Conservation (phyloP, 2,329 filamentous ascomycete genomes). For the Iodosphaeria phyllophila region DNA sequence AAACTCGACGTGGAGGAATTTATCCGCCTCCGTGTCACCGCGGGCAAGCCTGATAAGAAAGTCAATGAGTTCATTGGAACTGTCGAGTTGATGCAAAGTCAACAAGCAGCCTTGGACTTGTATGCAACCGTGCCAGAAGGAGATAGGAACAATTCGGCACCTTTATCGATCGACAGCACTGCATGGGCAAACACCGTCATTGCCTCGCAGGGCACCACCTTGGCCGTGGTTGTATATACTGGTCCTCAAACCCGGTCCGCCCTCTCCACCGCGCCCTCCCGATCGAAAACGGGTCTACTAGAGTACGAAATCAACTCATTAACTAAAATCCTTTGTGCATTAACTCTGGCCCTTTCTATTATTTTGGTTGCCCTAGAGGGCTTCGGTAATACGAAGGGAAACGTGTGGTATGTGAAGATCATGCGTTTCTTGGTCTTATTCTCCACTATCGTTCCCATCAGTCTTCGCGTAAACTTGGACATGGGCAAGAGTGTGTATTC, state of each 20-base stretch:
- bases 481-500: constrained; percentile 96
- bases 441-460: constrained; percentile 98
- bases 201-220: constrained; percentile 73
- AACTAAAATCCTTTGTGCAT: constrained; percentile 83
- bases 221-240: constrained; percentile 87
- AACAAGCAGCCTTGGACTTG: too few species aligned
- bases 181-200: constrained; percentile 98
- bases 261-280: constrained; percentile 75
- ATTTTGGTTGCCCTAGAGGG: constrained; percentile 76
- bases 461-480: constrained; percentile 86
- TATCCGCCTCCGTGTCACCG: constrained; percentile 49
- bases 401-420: constrained; percentile 86
- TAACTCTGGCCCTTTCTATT: constrained; percentile 74
- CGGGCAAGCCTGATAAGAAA: constrained; percentile 78
- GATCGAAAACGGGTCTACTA: constrained; percentile 83
- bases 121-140: constrained; percentile 25
- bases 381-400: constrained; percentile 47
- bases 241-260: constrained; percentile 87
- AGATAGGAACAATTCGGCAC: constrained; percentile 35
- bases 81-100: constrained; percentile 49
- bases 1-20: constrained; percentile 56
- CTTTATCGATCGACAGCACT: constrained; percentile 87
- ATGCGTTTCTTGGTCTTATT: constrained; percentile 97
- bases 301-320: constrained; percentile 95
- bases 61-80: constrained; percentile 95